phyloP scores from a whole-genome alignment of 805 yeast genomes.

The Middelhovenomyces tepae region DNA sequence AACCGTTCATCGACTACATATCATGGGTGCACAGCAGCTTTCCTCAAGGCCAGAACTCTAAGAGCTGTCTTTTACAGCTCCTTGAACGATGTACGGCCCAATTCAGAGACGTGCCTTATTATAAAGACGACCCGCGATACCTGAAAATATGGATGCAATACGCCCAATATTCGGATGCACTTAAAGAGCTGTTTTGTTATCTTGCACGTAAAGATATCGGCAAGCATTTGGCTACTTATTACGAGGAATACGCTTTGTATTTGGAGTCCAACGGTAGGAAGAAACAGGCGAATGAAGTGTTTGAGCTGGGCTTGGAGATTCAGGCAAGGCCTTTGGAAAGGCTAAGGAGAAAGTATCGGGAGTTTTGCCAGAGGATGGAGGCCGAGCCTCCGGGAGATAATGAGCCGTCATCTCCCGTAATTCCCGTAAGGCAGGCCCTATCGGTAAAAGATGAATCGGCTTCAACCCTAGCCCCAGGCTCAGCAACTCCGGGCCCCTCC shows the following conservation, averaged over 20 bases:
- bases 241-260: slow-evolving; percentile 67
- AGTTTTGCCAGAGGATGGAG: slow-evolving; percentile 37
- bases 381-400: slow-evolving; percentile 17
- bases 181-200: slow-evolving; percentile 61
- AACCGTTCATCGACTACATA: slow-evolving; percentile 63
- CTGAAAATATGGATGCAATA: slow-evolving; percentile 75
- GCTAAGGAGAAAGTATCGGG: slow-evolving; percentile 34
- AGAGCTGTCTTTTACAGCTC: slow-evolving; percentile 55
- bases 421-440: slow-evolving; percentile 29
- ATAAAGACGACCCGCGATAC: slow-evolving; percentile 77
- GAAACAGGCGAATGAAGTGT: slow-evolving; percentile 52
- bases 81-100: slow-evolving; percentile 65
- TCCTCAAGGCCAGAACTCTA: slow-evolving; percentile 54
- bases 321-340: slow-evolving; percentile 59
- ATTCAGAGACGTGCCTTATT: slow-evolving; percentile 55
- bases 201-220: slow-evolving; percentile 70
- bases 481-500: slow-evolving; percentile 11
- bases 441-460: slow-evolving; percentile 25
- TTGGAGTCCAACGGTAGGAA: slow-evolving; percentile 42
- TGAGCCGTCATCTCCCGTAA: slow-evolving; percentile 31
- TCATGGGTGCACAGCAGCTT: slow-evolving; percentile 52
- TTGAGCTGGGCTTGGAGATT: slow-evolving; percentile 45
- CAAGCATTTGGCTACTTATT: slow-evolving; percentile 51
- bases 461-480: neutral
- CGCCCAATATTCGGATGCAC: slow-evolving; percentile 57